Evolutionary conservation across 495 filamentous ascomycete genomes (phyloP), one percentile per base, ranked within the genome.

Genomic region (Haplographium delicatum): DNA sequence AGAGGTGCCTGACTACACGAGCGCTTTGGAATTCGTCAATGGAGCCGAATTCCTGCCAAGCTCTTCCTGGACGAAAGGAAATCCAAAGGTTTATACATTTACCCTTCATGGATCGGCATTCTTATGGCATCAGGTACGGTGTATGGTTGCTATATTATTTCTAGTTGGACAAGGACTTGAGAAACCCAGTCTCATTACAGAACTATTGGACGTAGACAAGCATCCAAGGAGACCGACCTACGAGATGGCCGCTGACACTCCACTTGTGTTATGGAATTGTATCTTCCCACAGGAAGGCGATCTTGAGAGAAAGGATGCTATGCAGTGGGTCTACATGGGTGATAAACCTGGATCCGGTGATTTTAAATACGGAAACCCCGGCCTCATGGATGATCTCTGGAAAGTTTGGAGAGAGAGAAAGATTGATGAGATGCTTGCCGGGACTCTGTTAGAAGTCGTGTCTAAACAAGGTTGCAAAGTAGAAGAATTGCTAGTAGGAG

Each of bases 61-160:
- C 31, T 38, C 4, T 44, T 18, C 52, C 16, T 13, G 40, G 13
- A 58, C 33, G 6, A 28, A n/a, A 15, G 30, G 5, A 13, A 23
- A 31, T 19, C 72, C 88, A 11, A 84, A 86, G 59, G 73, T 96
- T 3, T 97, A 94, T 69, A 82, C 85, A 44, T 90, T 97, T 63
- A 81, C 81, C 19, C 75, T 98, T 27, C 78, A 89, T 40, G 93
- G 93, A 13, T 86, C 86, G n/a, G 94, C 89, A 6, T 98, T 98
- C 65, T 70, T 98, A 38, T 98, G 91, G 91, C 94, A 98, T 65
- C 93, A 98, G 67, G 94, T 98, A 53, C 81, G 93, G 13, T 85
- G 88, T 70, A 91, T 98, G 82, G 80, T 91, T 11, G 76, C 82
- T 16, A 74, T 97, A 13, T 69, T 98, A 24, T 97, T 98, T 68